These are phyloP conservation scores for Corylus americana DNA, from an alignment of 306 rosid genomes.

Conservation along the genomic window DNA sequence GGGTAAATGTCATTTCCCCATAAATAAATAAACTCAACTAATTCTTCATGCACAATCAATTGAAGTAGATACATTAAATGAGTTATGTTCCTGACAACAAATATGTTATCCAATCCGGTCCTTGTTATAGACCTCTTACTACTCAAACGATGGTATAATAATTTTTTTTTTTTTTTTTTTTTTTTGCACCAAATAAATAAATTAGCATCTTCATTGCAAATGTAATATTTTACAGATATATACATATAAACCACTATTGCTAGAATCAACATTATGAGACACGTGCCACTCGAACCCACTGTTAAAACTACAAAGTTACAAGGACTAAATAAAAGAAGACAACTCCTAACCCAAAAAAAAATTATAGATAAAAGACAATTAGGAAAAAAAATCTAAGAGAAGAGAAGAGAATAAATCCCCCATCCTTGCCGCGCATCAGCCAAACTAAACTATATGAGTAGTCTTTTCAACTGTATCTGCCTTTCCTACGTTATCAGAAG, in stretches of 20 bases:
- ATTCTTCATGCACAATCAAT: background rate
- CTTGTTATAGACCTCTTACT: background rate
- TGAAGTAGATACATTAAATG: background rate
- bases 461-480: constrained; percentile 53
- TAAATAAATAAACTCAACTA: too few species aligned
- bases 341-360: constrained; percentile 45
- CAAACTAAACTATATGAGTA: constrained; percentile 36
- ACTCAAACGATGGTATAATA: background rate
- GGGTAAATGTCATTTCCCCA: too few species aligned
- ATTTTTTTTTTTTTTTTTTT: background rate
- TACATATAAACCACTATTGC: constrained; percentile 50
- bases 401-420: constrained; percentile 42
- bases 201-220: constrained; percentile 53
- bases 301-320: constrained; percentile 48
- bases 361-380: constrained; percentile 29
- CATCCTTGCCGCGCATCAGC: constrained; percentile 37
- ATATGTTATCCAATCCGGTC: background rate
- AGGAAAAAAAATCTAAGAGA: constrained; percentile 28
- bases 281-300: constrained; percentile 32
- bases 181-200: constrained; percentile 19
- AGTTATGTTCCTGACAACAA: background rate
- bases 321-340: constrained; percentile 39
- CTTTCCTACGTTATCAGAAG: constrained; percentile 68
- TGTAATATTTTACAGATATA: constrained; percentile 58
- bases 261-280: constrained; percentile 52